phyloP scores from a whole-genome alignment of 2,329 filamentous ascomycete species.

The Knufia fluminis region DNA sequence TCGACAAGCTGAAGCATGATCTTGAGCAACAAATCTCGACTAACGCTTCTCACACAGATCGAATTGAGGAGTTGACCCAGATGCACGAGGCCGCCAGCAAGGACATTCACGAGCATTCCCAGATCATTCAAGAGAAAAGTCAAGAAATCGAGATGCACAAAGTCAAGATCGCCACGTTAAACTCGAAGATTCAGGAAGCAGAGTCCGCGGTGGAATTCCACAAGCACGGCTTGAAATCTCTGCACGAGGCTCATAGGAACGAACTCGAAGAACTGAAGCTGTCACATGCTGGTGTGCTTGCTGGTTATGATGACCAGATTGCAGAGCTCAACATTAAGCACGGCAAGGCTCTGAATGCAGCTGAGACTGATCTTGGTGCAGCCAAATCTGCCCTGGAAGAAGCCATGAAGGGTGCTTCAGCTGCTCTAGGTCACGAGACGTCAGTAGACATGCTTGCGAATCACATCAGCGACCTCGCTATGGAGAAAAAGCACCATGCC shows the following conservation, averaged over 20 bases:
- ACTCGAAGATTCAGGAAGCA: conserved; percentile 40
- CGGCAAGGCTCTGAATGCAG: conserved; percentile 36
- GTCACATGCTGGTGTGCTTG: conserved; percentile 21
- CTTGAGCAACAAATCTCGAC: conserved; percentile 73
- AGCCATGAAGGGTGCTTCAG: conserved; percentile 16
- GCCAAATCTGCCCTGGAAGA: conserved; percentile 28
- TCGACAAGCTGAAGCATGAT: conserved; percentile 58
- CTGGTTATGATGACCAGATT: conserved; percentile 30
- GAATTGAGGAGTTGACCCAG: conserved; percentile 65
- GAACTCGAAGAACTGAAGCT: conserved; percentile 25
- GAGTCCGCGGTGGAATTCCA: conserved; percentile 48
- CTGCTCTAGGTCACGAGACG: conserved; percentile 22
- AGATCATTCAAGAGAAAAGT: conserved; percentile 48
- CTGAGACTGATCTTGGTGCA: conserved; percentile 54
- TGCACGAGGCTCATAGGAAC: conserved; percentile 30
- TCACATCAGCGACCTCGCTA: conserved; percentile 21
- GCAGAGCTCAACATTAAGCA: conserved; percentile 39
- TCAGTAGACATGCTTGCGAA: conserved; percentile 22
- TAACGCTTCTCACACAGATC: conserved; percentile 58
- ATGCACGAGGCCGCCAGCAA: conserved; percentile 57
- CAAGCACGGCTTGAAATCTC: conserved; percentile 32
- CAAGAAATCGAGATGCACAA: conserved; percentile 38
- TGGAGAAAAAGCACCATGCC: conserved; percentile 18
- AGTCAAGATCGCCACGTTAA: conserved; percentile 18
- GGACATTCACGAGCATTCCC: conserved; percentile 58